Evolutionary conservation across 1,139 yeast species (phyloP).

Genomic region (Zygoascus meyerae): DNA sequence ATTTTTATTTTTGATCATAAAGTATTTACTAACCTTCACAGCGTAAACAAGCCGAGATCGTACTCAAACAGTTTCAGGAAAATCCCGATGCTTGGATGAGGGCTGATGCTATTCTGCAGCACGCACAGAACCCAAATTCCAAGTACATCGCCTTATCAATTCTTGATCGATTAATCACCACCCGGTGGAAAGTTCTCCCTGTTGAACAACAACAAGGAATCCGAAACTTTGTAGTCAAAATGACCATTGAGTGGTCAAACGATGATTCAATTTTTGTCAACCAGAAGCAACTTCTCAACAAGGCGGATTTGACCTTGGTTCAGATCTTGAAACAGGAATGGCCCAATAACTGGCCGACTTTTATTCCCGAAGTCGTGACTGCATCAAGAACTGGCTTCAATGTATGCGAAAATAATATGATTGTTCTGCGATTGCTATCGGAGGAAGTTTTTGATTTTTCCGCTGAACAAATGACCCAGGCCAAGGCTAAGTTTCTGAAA

Average conservation of each 20-base stretch:
- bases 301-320: slow-evolving; percentile 89
- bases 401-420: slow-evolving; percentile 97
- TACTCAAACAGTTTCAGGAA: slow-evolving; percentile 85
- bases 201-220: slow-evolving; percentile 76
- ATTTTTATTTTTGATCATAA: too few relatives aligned
- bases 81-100: slow-evolving; percentile 95
- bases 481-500: slow-evolving; percentile 79
- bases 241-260: slow-evolving; percentile 89
- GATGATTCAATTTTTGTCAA: slow-evolving; percentile 68
- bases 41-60: slow-evolving; percentile 76
- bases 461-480: slow-evolving; percentile 94
- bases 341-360: slow-evolving; percentile 99
- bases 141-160: slow-evolving; percentile 87
- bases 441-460: slow-evolving; percentile 96
- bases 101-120: slow-evolving; percentile 83
- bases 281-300: slow-evolving; percentile 81
- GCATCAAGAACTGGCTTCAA: slow-evolving; percentile 82
- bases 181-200: slow-evolving; percentile 91
- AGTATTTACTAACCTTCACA: slow-evolving; percentile 13
- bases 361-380: slow-evolving; percentile 85
- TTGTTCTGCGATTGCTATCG: slow-evolving; percentile 75
- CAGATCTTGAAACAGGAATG: slow-evolving; percentile 95
- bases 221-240: slow-evolving; percentile 84
- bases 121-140: slow-evolving; percentile 73
- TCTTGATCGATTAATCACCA: slow-evolving; percentile 80